Base-by-base conservation (phyloP, 805 yeast genomes). In the Saturnispora hagleri region DNA sequence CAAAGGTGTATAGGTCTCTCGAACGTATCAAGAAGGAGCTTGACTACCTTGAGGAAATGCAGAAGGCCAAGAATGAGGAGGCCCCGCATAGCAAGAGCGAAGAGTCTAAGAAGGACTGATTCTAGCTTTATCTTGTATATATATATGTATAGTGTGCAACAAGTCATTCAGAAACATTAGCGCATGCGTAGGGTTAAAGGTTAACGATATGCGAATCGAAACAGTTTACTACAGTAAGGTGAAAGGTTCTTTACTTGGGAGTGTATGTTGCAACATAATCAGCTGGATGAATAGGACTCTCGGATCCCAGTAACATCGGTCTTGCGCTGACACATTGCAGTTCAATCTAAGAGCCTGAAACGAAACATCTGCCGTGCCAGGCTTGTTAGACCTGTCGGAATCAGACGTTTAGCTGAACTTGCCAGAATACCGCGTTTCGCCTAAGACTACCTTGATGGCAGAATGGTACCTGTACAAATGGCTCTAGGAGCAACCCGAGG, bases 1-100 rank as follows among this genome's bases (percentile, higher is more conserved):
- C 93, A 50, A 93, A 93, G 71, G 91, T 93, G 24, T 89, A 80
- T 68, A 80, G 96, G 68, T 97, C 99, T 24, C 86, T 89, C 79
- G 98, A 93, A 66, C 76, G 97, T 55, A 73, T 93, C 58, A 82
- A 84, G 66, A 79, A 81, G 62, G 98, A 93, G 66, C 61, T 89
- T 47, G 81, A 82, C 52, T 81, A 74, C 55, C 67, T 77, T 53
- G 76, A 79, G 57, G 77, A 75, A 58, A 61, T 57, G 60, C 63
- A 57, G 45, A 63, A 60, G 55, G 69, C 62, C 49, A 48, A 60
- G 46, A 62, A 48, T 15, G 45, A 51, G 20, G 43, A 35, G 31
- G 5, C 22, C 17, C 26, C 44, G 22, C 22, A 38, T 17, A 22
- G 47, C 17, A 28, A 24, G 13, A 34, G 35, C 3, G 17, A 18